Evolutionary conservation across 257 asterid species (phyloP), one percentile per base, ranked within the genome.

Genomic region (Solanum appendiculatum): DNA sequence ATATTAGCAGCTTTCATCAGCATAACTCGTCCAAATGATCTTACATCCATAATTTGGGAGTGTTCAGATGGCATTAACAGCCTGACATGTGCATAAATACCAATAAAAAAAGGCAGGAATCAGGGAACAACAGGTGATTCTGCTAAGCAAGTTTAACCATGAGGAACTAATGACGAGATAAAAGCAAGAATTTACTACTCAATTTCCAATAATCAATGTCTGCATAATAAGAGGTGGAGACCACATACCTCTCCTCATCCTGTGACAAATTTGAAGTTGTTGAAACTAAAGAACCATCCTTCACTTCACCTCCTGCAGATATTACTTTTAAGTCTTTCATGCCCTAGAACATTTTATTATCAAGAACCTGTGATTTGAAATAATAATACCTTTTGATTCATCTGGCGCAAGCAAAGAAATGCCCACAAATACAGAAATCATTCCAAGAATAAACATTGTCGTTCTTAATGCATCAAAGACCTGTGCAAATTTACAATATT

Each of bases 371-470:
- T 33, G 15, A 70, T 70, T 37, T 39, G 56, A 54, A 78, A 29
- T 40, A 33, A 11, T 18, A 40, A 86, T 92, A 96, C 99, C 99
- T 96, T 92, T 95, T 63, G 97, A 86, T 75, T 96, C 99, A 91
- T 96, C 99, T 64, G 99, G 99, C 83, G 99, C 99, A 88, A 96
- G 89, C 92, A 96, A 93, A 64, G 98, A 94, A 89, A 96, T 96
- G 93, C 99, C 99, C 89, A 95, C 89, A 92, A 96, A 96, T 37
- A 96, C 99, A 89, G 95, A 95, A 85, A 92, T 72, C 96, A 96
- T 93, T 87, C 99, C 99, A 48, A 96, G 94, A 87, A 96, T 88
- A 91, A 96, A 96, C 98, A 96, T 96, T 10, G 98, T 94, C 16
- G 98, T 95, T 77, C 98, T 93, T 83, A 95, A 90, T 83, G 97